These are phyloP conservation scores for Kodamaea arcana DNA, from an alignment of 1,139 yeast species.

Conservation along the genomic window DNA sequence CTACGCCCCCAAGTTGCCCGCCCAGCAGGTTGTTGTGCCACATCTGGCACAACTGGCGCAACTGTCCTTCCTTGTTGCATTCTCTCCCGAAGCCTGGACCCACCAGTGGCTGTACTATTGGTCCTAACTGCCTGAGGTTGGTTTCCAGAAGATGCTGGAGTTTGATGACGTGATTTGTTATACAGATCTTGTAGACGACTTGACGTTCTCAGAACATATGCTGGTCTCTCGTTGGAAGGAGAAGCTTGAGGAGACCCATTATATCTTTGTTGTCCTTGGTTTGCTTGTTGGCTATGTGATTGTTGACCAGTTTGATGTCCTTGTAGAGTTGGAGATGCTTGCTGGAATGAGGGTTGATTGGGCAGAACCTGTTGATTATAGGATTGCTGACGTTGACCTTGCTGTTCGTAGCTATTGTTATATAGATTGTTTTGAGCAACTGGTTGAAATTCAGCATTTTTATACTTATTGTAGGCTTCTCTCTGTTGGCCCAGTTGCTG, in stretches of 20 bases:
- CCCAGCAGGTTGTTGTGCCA: constrained; percentile 1
- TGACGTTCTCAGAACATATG: constrained; percentile 32
- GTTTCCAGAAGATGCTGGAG: constrained; percentile 36
- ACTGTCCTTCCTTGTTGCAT: constrained; percentile 19
- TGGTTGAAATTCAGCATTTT: constrained; percentile 23
- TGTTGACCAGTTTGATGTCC: constrained; percentile 2
- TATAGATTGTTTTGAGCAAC: constrained; percentile 22
- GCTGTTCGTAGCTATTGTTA: constrained; percentile 20
- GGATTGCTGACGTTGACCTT: no score
- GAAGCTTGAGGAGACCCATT: constrained; percentile 11
- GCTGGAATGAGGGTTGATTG: no score
- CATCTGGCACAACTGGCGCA: constrained; percentile 6
- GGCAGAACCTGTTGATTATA: no score
- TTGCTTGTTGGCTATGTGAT: constrained; percentile 9
- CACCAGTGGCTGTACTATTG: constrained; percentile 25
- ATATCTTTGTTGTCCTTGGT: constrained; percentile 8
- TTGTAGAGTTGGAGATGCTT: constrained; percentile 3
- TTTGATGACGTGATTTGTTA: constrained; percentile 41
- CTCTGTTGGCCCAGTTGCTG: constrained; percentile 6
- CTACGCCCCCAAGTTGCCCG: constrained; percentile 30
- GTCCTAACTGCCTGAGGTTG: constrained; percentile 21
- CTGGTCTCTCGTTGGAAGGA: constrained; percentile 12
- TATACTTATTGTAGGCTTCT: constrained; percentile 8
- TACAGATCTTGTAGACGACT: constrained; percentile 42
- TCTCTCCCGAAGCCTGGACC: constrained; percentile 35